Percentiles rank a stretch among this genome's conserved stretches.
These are phyloP conservation scores for Fraxinus paxiana DNA, from an alignment of 305 asterid genomes.

Conservation along the genomic window DNA sequence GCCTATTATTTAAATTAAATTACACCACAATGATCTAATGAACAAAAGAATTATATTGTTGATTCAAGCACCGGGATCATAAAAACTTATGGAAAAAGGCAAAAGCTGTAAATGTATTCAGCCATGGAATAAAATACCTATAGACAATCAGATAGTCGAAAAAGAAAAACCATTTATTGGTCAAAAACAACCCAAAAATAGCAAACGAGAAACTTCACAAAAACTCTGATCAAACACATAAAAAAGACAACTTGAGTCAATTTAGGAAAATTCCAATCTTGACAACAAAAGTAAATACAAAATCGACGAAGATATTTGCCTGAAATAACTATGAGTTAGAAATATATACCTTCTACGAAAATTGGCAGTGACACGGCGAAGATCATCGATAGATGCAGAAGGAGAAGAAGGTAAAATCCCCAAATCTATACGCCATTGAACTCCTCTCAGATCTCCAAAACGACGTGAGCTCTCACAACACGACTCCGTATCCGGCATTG, in stretches of 20 bases:
- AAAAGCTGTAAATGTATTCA: not conserved
- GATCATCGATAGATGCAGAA: conserved; percentile 63
- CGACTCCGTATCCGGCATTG: conserved; percentile 40
- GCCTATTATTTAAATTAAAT: not conserved
- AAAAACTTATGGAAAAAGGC: not conserved
- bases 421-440: conserved; percentile 84
- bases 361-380: conserved; percentile 80
- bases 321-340: not conserved
- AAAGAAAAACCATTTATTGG: not conserved
- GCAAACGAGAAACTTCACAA: not conserved
- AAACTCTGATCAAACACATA: not conserved
- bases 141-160: not conserved
- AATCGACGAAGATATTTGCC: not conserved
- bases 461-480: conserved; percentile 32
- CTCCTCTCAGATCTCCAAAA: conserved; percentile 67
- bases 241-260: not conserved
- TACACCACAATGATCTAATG: not conserved
- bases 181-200: not conserved
- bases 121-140: conserved; percentile 3
- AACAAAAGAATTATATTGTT: not conserved
- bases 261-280: not conserved
- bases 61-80: conserved; percentile 10
- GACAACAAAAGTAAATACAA: not conserved
- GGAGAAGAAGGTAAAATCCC: conserved; percentile 72
- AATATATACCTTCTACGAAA: conserved; percentile 73